Percentiles rank a stretch among this genome's conserved stretches.
These are phyloP conservation scores for Aspergillus cristatus DNA, from an alignment of 495 filamentous ascomycete species.

Conservation along the genomic window DNA sequence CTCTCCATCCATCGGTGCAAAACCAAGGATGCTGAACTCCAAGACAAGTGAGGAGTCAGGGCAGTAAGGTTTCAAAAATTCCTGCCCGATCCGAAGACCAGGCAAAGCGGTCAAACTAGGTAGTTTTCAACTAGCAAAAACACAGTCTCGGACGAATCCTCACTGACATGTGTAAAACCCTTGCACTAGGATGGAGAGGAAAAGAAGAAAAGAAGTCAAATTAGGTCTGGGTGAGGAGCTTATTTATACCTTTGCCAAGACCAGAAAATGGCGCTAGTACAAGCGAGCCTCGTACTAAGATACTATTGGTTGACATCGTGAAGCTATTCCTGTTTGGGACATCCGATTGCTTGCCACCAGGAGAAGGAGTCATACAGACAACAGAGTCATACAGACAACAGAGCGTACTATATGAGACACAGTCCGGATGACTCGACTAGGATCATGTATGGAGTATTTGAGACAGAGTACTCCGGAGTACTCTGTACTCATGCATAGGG, in stretches of 20 bases:
- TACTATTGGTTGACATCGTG: not conserved
- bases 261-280: constrained; percentile 15
- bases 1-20: constrained; percentile 4
- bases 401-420: too few species aligned
- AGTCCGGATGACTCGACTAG: too few species aligned
- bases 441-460: too few species aligned
- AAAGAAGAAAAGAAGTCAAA: constrained; percentile 29
- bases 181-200: constrained; percentile 43
- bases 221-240: constrained; percentile 2
- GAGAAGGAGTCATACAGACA: too few species aligned
- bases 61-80: constrained; percentile 41
- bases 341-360: too few species aligned
- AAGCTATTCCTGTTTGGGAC: not conserved
- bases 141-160: constrained; percentile 50
- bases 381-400: too few species aligned
- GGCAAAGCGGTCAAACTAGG: constrained; percentile 38
- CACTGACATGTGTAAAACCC: constrained; percentile 50
- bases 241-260: constrained; percentile 17
- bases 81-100: constrained; percentile 37
- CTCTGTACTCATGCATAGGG: too few species aligned
- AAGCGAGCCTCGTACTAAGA: constrained; percentile 15
- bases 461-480: too few species aligned
- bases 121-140: constrained; percentile 57
- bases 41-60: constrained; percentile 15
- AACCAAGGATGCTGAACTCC: constrained; percentile 8